These are phyloP conservation scores for Daldinia childiae DNA, from an alignment of 495 filamentous ascomycete species.

Conservation along the genomic window DNA sequence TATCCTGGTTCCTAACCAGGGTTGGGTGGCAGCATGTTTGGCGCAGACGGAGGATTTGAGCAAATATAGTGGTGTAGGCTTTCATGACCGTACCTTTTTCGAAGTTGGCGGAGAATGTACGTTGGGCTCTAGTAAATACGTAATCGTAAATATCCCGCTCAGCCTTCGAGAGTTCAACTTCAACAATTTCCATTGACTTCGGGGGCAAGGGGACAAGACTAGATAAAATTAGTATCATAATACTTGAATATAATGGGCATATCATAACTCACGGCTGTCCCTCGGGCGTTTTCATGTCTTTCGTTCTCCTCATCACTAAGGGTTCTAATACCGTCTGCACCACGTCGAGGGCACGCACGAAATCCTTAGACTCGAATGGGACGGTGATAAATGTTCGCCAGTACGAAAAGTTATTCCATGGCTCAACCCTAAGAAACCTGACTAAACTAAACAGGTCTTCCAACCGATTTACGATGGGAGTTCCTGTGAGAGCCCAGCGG, in stretches of 20 bases:
- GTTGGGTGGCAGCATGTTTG: constrained; percentile 95
- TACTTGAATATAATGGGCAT: neutral
- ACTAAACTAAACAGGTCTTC: constrained; percentile 98
- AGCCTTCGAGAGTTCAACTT: constrained; percentile 81
- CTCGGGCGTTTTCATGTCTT: constrained; percentile 96
- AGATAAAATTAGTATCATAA: constrained; percentile 25
- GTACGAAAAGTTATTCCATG: constrained; percentile 98
- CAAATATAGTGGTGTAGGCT: constrained; percentile 94
- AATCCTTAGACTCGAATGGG: constrained; percentile 95
- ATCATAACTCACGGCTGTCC: constrained; percentile 66
- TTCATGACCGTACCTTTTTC: constrained; percentile 93
- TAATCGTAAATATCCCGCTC: constrained; percentile 93
- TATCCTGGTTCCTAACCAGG: constrained; percentile 82
- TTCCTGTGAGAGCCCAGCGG: constrained; percentile 94
- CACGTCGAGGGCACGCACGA: constrained; percentile 90
- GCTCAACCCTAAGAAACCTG: constrained; percentile 89
- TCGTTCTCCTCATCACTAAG: constrained; percentile 92
- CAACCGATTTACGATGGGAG: constrained; percentile 94
- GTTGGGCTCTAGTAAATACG: constrained; percentile 83
- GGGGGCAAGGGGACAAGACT: constrained; percentile 83
- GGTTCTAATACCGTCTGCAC: constrained; percentile 97
- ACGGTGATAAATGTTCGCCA: constrained; percentile 99
- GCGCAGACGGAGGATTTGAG: constrained; percentile 91
- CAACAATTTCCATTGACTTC: constrained; percentile 80
- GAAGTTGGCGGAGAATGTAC: constrained; percentile 82